phyloP scores from a whole-genome alignment of 164 flowering plant genomes.

The Houttuynia cordata region DNA sequence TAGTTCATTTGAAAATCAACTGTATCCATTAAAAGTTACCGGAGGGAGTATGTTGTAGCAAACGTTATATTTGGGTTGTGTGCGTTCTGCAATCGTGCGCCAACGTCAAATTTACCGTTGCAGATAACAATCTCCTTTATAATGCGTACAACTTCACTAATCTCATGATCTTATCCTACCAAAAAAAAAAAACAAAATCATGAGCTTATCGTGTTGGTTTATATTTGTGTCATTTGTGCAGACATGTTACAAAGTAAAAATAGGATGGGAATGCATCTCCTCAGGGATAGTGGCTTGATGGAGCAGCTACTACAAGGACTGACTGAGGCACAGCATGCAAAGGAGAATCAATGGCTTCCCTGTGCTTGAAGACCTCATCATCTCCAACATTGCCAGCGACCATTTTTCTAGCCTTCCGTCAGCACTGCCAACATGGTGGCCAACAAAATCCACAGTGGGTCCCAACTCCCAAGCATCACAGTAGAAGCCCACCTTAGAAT shows the following conservation, averaged over 20 bases:
- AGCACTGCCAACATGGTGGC: not conserved
- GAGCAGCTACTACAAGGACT: conserved; percentile 11
- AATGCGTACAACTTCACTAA: conserved; percentile 2
- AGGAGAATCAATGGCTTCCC: conserved; percentile 5
- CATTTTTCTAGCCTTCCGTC: conserved; percentile 4
- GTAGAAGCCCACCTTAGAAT: no score
- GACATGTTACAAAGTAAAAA: no score
- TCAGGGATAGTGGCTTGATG: not conserved
- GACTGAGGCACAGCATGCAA: conserved; percentile 1
- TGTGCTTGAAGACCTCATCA: conserved; percentile 4
- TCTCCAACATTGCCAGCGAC: conserved; percentile 9
- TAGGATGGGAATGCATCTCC: not conserved
- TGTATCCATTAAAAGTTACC: no score
- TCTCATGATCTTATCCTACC: not conserved
- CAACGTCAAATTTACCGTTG: no score
- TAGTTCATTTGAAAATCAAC: no score
- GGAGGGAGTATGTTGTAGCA: no score
- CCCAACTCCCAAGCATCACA: no score
- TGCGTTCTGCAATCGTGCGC: no score
- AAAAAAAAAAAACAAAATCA: no score
- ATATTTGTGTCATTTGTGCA: conserved; percentile 5
- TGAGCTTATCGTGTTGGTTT: conserved; percentile 1
- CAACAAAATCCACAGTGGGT: not conserved
- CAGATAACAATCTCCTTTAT: not conserved
- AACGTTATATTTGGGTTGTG: no score